phyloP scores from a whole-genome alignment of 495 filamentous ascomycete species.

The Penicillium coffeae region DNA sequence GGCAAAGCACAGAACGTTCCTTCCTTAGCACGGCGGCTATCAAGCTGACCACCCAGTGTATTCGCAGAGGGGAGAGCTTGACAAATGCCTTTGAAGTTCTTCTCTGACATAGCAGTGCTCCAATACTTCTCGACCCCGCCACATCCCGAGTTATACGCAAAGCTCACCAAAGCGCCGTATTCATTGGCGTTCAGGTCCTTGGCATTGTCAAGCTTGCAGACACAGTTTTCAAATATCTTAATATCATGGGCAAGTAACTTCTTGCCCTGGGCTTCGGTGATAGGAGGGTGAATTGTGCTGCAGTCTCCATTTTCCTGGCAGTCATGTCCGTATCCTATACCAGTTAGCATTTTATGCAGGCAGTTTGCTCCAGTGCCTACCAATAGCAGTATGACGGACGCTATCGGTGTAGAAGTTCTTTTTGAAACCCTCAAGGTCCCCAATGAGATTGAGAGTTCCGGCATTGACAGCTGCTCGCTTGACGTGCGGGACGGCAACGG shows the following conservation, averaged over 20 bases:
- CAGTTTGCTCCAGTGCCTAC: not conserved
- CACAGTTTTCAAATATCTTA: constrained; percentile 23
- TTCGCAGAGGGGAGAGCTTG: constrained; percentile 1
- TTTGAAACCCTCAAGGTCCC: constrained; percentile 14
- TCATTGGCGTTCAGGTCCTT: constrained; percentile 43
- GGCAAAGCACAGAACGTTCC: constrained; percentile 4
- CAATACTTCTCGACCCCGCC: constrained; percentile 24
- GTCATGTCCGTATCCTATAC: constrained; percentile 20
- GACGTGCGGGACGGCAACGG: not conserved
- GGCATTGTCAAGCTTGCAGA: constrained; percentile 31
- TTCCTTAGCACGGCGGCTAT: constrained; percentile 46
- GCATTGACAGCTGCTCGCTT: constrained; percentile 3
- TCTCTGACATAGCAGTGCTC: constrained; percentile 8
- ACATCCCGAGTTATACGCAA: constrained; percentile 50
- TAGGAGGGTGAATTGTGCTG: constrained; percentile 12
- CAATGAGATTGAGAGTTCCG: constrained; percentile 12
- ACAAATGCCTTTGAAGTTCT: constrained; percentile 14
- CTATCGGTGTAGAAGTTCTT: constrained; percentile 15
- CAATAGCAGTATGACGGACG: constrained; percentile 5
- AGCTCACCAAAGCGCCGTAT: constrained; percentile 48
- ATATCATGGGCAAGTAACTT: constrained; percentile 14
- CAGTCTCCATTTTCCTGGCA: constrained; percentile 17
- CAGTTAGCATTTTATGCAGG: not conserved
- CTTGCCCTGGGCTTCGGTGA: constrained; percentile 14
- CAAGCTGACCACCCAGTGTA: constrained; percentile 53